Evolutionary conservation across 495 filamentous ascomycete species (phyloP).

Genomic region (Xanthoparmelia taractica): DNA sequence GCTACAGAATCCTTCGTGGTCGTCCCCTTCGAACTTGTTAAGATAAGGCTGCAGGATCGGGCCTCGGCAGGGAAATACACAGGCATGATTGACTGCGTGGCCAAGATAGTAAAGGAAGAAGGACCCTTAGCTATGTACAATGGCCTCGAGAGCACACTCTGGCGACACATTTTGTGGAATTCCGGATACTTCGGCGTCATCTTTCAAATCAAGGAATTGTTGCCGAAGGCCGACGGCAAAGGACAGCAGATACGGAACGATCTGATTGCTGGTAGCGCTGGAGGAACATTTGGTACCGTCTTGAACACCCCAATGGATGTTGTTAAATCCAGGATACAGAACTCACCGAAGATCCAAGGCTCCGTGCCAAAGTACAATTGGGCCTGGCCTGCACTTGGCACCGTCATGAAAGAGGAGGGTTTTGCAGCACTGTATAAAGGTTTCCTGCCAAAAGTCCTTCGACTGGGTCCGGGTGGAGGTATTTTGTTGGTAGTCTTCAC

Average conservation of each 20-base stretch:
- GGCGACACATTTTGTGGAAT: slow-evolving; percentile 97
- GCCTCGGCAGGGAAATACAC: slow-evolving; percentile 91
- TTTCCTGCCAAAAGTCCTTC: slow-evolving; percentile 89
- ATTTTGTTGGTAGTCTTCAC: slow-evolving; percentile 91
- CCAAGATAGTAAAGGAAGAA: slow-evolving; percentile 76
- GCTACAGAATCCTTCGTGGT: slow-evolving; percentile 95
- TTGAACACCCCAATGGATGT: slow-evolving; percentile 97
- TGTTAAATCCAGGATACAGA: slow-evolving; percentile 96
- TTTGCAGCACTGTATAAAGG: slow-evolving; percentile 93
- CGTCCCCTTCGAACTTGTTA: slow-evolving; percentile 89
- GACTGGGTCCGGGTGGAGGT: slow-evolving; percentile 82
- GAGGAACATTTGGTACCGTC: slow-evolving; percentile 87
- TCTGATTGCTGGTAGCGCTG: slow-evolving; percentile 73
- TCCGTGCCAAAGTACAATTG: slow-evolving; percentile 90
- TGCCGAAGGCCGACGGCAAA: slow-evolving; percentile 76
- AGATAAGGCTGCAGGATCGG: slow-evolving; percentile 93
- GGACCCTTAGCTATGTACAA: slow-evolving; percentile 89
- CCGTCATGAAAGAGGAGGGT: slow-evolving; percentile 88
- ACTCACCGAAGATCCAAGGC: slow-evolving; percentile 73
- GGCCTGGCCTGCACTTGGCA: slow-evolving; percentile 79
- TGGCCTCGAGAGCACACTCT: slow-evolving; percentile 89
- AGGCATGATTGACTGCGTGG: slow-evolving; percentile 83
- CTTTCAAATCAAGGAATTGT: slow-evolving; percentile 79
- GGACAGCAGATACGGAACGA: slow-evolving; percentile 74
- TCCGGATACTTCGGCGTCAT: slow-evolving; percentile 97